A percentile compares a stretch with the other conserved stretches of the same genome.
Evolutionary conservation across 192 early-diverging fungal genomes (phyloP).

Genomic region (Physocladia obscura): DNA sequence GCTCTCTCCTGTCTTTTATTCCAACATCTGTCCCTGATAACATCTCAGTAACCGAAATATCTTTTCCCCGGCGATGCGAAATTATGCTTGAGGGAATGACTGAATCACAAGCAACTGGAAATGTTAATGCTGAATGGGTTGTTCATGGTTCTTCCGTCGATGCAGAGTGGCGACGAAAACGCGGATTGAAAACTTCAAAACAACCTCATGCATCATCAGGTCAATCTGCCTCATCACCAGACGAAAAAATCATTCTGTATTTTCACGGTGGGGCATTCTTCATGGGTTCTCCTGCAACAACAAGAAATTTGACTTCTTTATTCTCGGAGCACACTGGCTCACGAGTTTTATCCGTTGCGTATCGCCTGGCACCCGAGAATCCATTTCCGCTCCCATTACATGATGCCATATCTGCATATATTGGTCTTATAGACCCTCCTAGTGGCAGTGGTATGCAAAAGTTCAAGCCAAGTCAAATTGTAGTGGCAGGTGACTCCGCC

Average conservation of each 20-base stretch:
- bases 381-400: conserved; percentile 34
- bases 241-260: conserved; percentile 30
- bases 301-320: conserved; percentile 25
- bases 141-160: conserved; percentile 16
- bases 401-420: conserved; percentile 40
- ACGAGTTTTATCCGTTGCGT: conserved; percentile 40
- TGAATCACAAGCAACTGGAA: conserved; percentile 5
- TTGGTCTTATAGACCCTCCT: conserved; percentile 37
- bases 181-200: conserved; percentile 4
- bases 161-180: conserved; percentile 17
- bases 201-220: not conserved
- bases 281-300: conserved; percentile 28
- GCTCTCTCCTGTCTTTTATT: conserved; percentile 22
- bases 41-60: not conserved
- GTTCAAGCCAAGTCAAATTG: conserved; percentile 33
- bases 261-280: conserved; percentile 42
- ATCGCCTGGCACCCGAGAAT: conserved; percentile 40
- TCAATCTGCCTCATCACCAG: not conserved
- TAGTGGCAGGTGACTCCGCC: conserved; percentile 39
- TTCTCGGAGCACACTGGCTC: conserved; percentile 15
- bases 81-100: conserved; percentile 28
- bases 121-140: conserved; percentile 28
- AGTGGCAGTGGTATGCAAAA: not conserved
- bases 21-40: conserved; percentile 10
- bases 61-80: conserved; percentile 16